Conservation (phyloP, 2,329 filamentous ascomycete genomes). For the Neofusicoccum umdonicola region DNA sequence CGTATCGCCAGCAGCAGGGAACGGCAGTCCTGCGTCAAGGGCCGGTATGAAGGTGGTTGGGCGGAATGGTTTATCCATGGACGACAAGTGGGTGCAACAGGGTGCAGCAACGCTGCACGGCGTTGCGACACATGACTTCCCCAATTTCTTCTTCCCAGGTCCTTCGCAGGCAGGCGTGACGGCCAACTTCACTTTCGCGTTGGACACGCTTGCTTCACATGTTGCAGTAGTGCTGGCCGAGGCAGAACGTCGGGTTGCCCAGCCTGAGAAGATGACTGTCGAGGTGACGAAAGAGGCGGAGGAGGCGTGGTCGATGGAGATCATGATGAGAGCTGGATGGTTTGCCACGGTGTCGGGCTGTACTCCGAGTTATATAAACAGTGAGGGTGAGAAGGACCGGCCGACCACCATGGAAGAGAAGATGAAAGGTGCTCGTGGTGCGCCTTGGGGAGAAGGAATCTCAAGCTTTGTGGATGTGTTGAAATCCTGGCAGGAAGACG, state of each 20-base stretch:
- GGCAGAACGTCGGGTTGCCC: neutral
- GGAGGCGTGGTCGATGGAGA: neutral
- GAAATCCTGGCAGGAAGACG: neutral
- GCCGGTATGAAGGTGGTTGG: constrained; percentile 44
- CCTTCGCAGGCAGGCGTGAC: constrained; percentile 32
- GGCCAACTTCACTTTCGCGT: constrained; percentile 20
- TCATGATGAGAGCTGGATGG: neutral
- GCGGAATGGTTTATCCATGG: constrained; percentile 44
- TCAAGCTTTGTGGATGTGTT: neutral
- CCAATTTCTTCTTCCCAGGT: constrained; percentile 52
- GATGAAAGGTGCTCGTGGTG: neutral
- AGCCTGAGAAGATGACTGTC: neutral
- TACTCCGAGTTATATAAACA: constrained; percentile 4
- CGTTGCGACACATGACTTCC: constrained; percentile 48
- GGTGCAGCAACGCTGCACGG: constrained; percentile 50
- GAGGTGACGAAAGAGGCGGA: neutral
- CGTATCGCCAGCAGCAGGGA: constrained; percentile 26
- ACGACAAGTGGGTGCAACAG: constrained; percentile 41
- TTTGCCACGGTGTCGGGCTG: neutral
- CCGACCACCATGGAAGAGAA: neutral
- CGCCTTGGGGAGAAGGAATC: neutral
- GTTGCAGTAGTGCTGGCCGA: neutral
- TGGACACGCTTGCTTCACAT: neutral
- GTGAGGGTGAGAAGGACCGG: neutral
- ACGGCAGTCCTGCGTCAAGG: constrained; percentile 26